Conservation (phyloP, 768 basidiomycete genomes). For the Paxillus involutus region DNA sequence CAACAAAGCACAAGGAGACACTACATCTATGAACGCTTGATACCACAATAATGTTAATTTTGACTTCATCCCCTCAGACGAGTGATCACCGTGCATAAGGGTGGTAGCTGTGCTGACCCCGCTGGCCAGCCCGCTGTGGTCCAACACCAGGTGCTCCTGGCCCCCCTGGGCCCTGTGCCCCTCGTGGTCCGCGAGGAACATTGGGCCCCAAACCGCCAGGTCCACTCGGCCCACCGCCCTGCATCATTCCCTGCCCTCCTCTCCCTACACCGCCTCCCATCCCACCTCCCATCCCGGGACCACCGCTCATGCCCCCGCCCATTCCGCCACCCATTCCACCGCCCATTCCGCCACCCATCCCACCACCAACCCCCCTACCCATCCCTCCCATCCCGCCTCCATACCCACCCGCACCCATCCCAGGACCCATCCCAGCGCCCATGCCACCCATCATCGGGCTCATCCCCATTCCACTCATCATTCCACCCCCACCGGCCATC, state of each 20-base stretch:
- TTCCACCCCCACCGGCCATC: constrained; percentile 61
- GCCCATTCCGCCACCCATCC: constrained; percentile 43
- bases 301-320: constrained; percentile 33
- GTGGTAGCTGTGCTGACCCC: constrained; percentile 82
- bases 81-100: constrained; percentile 69
- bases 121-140: constrained; percentile 66
- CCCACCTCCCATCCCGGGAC: constrained; percentile 36
- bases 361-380: constrained; percentile 35
- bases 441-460: constrained; percentile 25
- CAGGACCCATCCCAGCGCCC: constrained; percentile 5
- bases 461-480: constrained; percentile 42
- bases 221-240: constrained; percentile 32
- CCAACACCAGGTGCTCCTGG: constrained; percentile 59
- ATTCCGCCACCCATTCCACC: constrained; percentile 37
- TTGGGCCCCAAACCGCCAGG: constrained; percentile 51
- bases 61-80: constrained; percentile 5
- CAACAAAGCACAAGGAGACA: neutral
- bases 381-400: constrained; percentile 39
- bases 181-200: constrained; percentile 66
- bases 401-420: constrained; percentile 34
- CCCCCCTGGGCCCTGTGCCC: constrained; percentile 50
- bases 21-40: neutral
- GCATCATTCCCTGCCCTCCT: constrained; percentile 39
- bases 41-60: constrained; percentile 9
- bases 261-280: constrained; percentile 42